Evolutionary conservation across 208 protist species (phyloP), one percentile per base, ranked within the genome.

Genomic region (Wallacemonas rigidus): DNA sequence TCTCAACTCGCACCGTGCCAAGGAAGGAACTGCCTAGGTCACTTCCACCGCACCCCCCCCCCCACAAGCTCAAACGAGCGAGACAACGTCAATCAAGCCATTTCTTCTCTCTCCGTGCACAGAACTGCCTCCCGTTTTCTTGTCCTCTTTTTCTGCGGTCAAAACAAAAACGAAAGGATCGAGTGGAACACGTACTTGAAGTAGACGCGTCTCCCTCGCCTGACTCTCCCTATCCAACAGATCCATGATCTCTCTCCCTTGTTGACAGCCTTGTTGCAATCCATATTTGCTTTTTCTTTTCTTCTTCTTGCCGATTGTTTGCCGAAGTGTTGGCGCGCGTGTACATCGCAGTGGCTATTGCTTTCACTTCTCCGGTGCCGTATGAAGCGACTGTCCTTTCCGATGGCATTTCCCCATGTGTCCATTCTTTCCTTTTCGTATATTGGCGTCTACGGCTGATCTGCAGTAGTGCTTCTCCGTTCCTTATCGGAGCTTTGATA

Each of bases 381-480:
- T 26, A 26, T 26, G 26, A 26, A 26, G 26, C 26, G 26, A 26
- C 26, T 26, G 26, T 26, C 26, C 26, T 26, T 26, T 26, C 26
- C 0, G 26, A 26, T 26, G 26, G 26, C 26, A 26, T 26, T 26
- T 26, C 26, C 26, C 26, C 26, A 26, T 26, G 26, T 71, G 12
- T 45, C 45, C 54, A 40, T 57, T 70, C 1, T 57, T 35, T 70
- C 26, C 71, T 61, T 65, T 58, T 72, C 61, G 75, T 40, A 50
- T 53, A 50, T 9, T 51, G 47, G 62, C 51, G 14, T 40, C 17
- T 44, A 47, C 48, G 26, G 26, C 26, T 26, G 26, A 26, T 26
- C 26, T 26, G 26, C 26, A 26, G 26, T 26, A 26, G 26, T 26
- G 26, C 26, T 26, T 26, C 26, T 26, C 26, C 26, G 26, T 26